Evolutionary conservation across 495 filamentous ascomycete species (phyloP).

Genomic region (Bacidia rubella): DNA sequence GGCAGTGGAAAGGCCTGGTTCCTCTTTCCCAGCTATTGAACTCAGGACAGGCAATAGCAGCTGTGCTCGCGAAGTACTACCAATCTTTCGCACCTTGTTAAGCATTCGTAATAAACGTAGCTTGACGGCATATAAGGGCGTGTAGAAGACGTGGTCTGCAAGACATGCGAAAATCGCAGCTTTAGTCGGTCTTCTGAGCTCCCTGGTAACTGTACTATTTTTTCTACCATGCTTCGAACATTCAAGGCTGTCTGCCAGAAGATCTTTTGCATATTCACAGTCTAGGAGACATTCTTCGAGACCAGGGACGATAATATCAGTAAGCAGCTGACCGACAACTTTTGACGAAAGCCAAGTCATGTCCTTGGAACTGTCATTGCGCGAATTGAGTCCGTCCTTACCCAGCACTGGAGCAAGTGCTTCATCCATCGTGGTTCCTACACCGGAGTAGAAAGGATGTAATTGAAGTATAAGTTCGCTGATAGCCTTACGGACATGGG

Average conservation of each 20-base stretch:
- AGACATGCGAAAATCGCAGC: conserved; percentile 59
- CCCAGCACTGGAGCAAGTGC: conserved; percentile 32
- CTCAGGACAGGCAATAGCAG: conserved; percentile 56
- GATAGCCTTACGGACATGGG: conserved; percentile 60
- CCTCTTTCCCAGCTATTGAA: conserved; percentile 43
- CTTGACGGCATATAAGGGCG: conserved; percentile 56
- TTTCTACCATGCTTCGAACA: conserved; percentile 26
- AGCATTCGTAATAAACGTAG: conserved; percentile 54
- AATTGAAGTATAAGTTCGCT: conserved; percentile 46
- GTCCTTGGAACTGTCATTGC: conserved; percentile 31
- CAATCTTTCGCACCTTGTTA: conserved; percentile 55
- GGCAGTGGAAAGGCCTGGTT: conserved; percentile 26
- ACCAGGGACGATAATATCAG: conserved; percentile 48
- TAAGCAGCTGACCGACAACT: conserved; percentile 45
- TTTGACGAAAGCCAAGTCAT: conserved; percentile 46
- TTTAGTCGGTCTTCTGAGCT: conserved; percentile 50
- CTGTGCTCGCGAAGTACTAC: conserved; percentile 49
- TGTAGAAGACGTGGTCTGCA: conserved; percentile 51
- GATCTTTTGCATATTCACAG: conserved; percentile 43
- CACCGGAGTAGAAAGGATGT: conserved; percentile 17
- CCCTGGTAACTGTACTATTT: conserved; percentile 32
- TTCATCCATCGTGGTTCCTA: conserved; percentile 28
- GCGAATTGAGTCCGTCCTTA: conserved; percentile 43
- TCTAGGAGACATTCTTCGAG: conserved; percentile 79
- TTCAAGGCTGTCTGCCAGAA: conserved; percentile 44